Base-by-base conservation (phyloP, 805 yeast species). In the Metschnikowia koreensis region DNA sequence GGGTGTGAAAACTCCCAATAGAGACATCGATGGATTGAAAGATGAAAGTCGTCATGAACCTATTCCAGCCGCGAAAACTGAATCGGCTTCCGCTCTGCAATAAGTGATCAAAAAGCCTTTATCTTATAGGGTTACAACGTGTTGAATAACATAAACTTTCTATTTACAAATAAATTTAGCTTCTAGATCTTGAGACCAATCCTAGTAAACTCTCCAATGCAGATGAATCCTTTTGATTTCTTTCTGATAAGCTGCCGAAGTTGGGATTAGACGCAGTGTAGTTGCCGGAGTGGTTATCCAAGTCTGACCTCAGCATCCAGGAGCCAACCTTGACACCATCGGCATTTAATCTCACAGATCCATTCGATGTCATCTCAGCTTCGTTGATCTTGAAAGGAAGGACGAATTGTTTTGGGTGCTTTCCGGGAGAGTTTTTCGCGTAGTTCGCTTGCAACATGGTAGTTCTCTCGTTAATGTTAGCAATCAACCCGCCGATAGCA, bases 401-500 rank as follows among this genome's bases (percentile, higher is more conserved):
- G 38, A 68, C 68, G 42, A 67, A 60, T 57, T 79, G 80, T 62
- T 81, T 74, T 38, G 72, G 58, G 65, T 69, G 68, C 59, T 73
- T 69, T 51, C 77, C 69, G 57, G 74, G 67, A 51, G 66, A 56
- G 56, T 65, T 73, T 52, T 65, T 60, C 47, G 70, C 59, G 58
- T 68, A 63, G 63, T 68, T 54, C 58, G 65, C 58, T 64, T 72
- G 71, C 57, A 73, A 70, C 41, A 66, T 55, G n/a, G 63, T 59
- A 27, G 71, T 64, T 48, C 73, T 63, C 42, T 61, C 69, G 55
- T 55, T 68, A 11, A 70, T 69, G 41, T 65, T 65, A 10, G 75
- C 71, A 16, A 74, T 69, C 52, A 80, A 76, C 6, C 83, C 88
- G 58, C 86, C 90, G 45, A 57, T 74, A 8, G 88, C 91, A 29